Percentiles rank a stretch among this genome's conserved stretches.
These are phyloP conservation scores for Eustoma russellianum DNA, from an alignment of 257 asterid species.

Conservation along the genomic window DNA sequence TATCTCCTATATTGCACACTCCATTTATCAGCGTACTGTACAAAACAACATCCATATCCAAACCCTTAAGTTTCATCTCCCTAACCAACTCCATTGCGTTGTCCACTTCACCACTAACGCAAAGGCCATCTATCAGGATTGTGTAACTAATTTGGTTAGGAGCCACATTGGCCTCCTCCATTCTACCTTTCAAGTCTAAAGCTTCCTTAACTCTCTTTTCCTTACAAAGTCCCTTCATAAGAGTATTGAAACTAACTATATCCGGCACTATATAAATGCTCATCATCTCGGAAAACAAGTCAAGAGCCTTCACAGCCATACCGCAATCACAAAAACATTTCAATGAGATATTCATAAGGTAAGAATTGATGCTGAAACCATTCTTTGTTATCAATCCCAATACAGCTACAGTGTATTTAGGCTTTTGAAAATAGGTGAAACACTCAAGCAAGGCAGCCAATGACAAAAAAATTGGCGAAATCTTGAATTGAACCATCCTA, in stretches of 20 bases:
- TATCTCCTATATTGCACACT: conserved; percentile 33
- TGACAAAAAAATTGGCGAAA: conserved; percentile 32
- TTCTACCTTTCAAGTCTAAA: conserved; percentile 34
- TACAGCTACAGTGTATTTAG: conserved; percentile 36
- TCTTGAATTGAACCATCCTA: conserved; percentile 29
- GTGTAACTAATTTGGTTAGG: conserved; percentile 40
- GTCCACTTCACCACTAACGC: conserved; percentile 33
- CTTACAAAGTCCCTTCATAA: conserved; percentile 55
- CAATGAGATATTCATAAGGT: conserved; percentile 45
- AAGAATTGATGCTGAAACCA: conserved; percentile 33
- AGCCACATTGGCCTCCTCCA: conserved; percentile 34
- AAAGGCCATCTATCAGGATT: conserved; percentile 40
- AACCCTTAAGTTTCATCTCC: conserved; percentile 42
- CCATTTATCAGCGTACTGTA: conserved; percentile 47
- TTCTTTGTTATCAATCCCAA: conserved; percentile 45
- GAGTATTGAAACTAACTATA: conserved; percentile 47
- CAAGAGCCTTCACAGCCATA: conserved; percentile 31
- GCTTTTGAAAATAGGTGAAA: conserved; percentile 31
- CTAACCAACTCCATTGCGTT: conserved; percentile 33
- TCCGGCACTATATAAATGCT: conserved; percentile 28
- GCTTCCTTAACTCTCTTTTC: conserved; percentile 43
- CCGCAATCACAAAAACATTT: conserved; percentile 46
- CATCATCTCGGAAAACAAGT: conserved; percentile 33
- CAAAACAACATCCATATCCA: conserved; percentile 36
- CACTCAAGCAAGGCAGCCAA: conserved; percentile 44